Evolutionary conservation across 306 rosid genomes (phyloP).

Genomic region (Fragaria ananassa): DNA sequence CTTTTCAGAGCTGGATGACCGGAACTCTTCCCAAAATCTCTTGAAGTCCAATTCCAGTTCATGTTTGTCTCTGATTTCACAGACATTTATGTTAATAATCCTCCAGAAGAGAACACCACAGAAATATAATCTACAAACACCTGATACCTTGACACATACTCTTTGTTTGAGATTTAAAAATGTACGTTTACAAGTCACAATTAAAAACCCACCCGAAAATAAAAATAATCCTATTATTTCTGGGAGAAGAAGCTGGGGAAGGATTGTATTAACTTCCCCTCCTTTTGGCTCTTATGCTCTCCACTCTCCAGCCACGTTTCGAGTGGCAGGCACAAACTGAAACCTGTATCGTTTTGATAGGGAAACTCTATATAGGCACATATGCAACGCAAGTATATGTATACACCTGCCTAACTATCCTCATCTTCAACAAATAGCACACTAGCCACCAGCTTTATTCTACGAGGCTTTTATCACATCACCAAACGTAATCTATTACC

Average conservation of each 20-base stretch:
- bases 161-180: not conserved
- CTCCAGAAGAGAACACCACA: not conserved
- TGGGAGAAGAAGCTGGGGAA: not conserved
- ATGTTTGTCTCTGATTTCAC: constrained; percentile 78
- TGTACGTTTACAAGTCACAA: not conserved
- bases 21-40: constrained; percentile 97
- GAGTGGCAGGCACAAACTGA: not conserved
- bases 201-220: not conserved
- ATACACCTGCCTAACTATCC: not conserved
- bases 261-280: not conserved
- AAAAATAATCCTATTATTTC: not conserved
- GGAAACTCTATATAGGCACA: not conserved
- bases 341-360: not conserved
- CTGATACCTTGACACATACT: not conserved
- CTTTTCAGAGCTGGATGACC: constrained; percentile 99
- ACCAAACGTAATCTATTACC: not conserved
- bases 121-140: constrained; percentile 15
- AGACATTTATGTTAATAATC: constrained; percentile 21
- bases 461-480: not conserved
- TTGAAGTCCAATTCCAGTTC: constrained; percentile 99
- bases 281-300: not conserved
- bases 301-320: not conserved
- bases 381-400: too few species aligned
- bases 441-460: not conserved
- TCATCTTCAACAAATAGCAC: not conserved